Conservation (phyloP, 495 filamentous ascomycete genomes). For the Podospora sp. region DNA sequence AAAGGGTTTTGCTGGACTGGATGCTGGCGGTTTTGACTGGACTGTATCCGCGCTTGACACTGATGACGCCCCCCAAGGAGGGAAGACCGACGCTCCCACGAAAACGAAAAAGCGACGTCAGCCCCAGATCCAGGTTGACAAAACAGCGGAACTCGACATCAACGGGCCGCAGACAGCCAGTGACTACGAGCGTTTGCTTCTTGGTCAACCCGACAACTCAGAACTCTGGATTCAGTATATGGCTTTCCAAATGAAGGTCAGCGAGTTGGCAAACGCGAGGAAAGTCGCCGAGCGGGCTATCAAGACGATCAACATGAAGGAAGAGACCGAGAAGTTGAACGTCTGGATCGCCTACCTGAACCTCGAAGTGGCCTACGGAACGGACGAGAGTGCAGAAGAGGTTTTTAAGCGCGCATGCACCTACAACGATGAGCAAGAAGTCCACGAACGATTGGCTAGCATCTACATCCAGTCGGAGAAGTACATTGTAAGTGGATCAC, state of each 20-base stretch:
- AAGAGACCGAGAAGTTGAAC: constrained; percentile 88
- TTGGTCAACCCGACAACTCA: constrained; percentile 88
- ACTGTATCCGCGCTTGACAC: constrained; percentile 60
- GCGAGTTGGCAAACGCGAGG: constrained; percentile 81
- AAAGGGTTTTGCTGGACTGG: constrained; percentile 61
- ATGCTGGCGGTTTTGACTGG: constrained; percentile 85
- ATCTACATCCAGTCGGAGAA: constrained; percentile 93
- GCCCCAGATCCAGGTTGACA: constrained; percentile 80
- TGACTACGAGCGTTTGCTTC: constrained; percentile 90
- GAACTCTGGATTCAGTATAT: constrained; percentile 93
- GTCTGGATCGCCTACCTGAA: constrained; percentile 94
- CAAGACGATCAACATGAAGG: constrained; percentile 81
- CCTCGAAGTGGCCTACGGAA: constrained; percentile 88
- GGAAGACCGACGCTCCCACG: constrained; percentile 56
- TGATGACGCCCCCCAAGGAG: constrained; percentile 43
- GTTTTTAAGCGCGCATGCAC: constrained; percentile 92
- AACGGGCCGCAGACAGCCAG: constrained; percentile 87
- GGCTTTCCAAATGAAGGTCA: constrained; percentile 92
- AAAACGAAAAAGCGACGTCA: constrained; percentile 77
- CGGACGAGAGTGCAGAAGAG: constrained; percentile 78
- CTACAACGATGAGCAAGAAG: constrained; percentile 87
- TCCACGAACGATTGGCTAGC: constrained; percentile 85
- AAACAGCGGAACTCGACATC: constrained; percentile 82
- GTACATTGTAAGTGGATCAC: constrained; percentile 55
- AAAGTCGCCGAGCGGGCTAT: constrained; percentile 88